phyloP scores from a whole-genome alignment of 257 asterid genomes.

The Verbena officinalis region DNA sequence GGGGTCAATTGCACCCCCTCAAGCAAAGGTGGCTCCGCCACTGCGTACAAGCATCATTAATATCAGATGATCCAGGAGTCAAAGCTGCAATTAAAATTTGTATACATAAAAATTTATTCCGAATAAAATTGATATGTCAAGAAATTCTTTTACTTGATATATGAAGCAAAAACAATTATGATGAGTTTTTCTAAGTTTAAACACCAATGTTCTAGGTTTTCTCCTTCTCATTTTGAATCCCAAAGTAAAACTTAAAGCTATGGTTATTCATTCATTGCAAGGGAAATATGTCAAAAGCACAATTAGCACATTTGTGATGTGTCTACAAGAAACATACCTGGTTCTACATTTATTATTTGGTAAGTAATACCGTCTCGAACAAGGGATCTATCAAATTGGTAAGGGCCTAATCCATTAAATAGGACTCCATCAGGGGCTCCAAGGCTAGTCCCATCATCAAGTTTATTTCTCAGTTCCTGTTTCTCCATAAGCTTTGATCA shows the following conservation, averaged over 20 bases:
- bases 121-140: background rate
- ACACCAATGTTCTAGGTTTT: background rate
- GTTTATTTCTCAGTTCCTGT: slow-evolving; percentile 70
- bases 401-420: slow-evolving; percentile 88
- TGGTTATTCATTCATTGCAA: slow-evolving; percentile 5
- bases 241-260: background rate
- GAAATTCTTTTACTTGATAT: no score
- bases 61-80: no score
- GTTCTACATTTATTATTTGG: slow-evolving; percentile 72
- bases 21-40: no score
- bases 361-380: slow-evolving; percentile 63
- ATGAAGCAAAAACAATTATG: no score
- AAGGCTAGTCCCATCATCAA: slow-evolving; percentile 63
- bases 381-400: slow-evolving; percentile 58
- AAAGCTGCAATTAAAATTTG: background rate
- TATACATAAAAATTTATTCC: background rate
- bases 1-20: no score
- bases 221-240: background rate
- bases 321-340: slow-evolving; percentile 49
- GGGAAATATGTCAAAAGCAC: slow-evolving; percentile 10
- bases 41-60: no score
- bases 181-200: no score
- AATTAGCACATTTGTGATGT: background rate
- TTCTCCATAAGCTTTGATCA: slow-evolving; percentile 36
- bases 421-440: slow-evolving; percentile 84